phyloP scores from a whole-genome alignment of 2,329 filamentous ascomycete genomes.

The Penicillium thymicola region DNA sequence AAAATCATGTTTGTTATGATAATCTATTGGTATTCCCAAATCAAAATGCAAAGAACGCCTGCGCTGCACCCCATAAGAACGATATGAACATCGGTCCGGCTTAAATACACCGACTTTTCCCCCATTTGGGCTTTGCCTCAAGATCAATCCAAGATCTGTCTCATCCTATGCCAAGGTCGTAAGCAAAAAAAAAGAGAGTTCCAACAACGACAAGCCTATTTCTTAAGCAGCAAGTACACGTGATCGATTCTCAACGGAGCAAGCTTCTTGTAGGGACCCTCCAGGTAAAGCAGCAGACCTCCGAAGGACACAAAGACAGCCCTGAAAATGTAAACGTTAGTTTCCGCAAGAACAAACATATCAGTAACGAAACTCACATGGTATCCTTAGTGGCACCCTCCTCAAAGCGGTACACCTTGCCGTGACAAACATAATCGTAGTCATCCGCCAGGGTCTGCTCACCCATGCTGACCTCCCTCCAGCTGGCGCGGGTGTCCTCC shows the following conservation, averaged over 20 bases:
- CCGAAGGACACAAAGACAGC: slow-evolving; percentile 95
- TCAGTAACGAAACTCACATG: slow-evolving; percentile 63
- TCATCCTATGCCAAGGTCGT: slow-evolving; percentile 1
- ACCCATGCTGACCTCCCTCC: slow-evolving; percentile 67
- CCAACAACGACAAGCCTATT: slow-evolving; percentile 50
- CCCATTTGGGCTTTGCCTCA: neutral
- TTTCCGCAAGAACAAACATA: neutral
- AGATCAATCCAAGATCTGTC: slow-evolving; percentile 2
- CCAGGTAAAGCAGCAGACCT: slow-evolving; percentile 81
- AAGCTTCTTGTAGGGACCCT: slow-evolving; percentile 94
- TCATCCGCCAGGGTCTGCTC: slow-evolving; percentile 55
- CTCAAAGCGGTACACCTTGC: slow-evolving; percentile 52
- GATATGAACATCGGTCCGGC: slow-evolving; percentile 18
- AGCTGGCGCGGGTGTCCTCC: slow-evolving; percentile 67
- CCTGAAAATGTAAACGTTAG: slow-evolving; percentile 48
- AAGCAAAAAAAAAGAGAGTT: slow-evolving; percentile 9
- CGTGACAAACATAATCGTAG: slow-evolving; percentile 52
- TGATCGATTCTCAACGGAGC: slow-evolving; percentile 89
- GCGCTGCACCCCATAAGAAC: slow-evolving; percentile 37
- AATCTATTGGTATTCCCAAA: slow-evolving; percentile 38
- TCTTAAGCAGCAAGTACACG: slow-evolving; percentile 91
- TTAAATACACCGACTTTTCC: slow-evolving; percentile 24
- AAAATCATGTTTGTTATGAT: slow-evolving; percentile 20
- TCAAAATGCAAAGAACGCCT: slow-evolving; percentile 40
- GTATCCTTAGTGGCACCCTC: slow-evolving; percentile 65